Percentiles rank a stretch among this genome's conserved stretches.
phyloP scores from a whole-genome alignment of 306 rosid genomes.

The Clitoria ternatea region DNA sequence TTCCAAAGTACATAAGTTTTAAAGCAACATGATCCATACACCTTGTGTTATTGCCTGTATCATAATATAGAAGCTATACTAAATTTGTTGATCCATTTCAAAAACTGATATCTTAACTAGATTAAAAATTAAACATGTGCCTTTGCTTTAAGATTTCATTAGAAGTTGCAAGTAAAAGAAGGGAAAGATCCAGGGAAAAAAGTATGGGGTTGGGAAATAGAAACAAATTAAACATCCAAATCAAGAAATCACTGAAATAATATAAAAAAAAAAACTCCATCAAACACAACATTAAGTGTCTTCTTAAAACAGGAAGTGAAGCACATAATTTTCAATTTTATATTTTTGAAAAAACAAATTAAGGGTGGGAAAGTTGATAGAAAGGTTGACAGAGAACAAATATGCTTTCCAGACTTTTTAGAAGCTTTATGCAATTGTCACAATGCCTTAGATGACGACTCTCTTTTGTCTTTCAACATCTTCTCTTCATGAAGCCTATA shows the following conservation, averaged over 20 bases:
- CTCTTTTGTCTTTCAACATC: too few relatives aligned
- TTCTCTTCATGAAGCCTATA: too few relatives aligned
- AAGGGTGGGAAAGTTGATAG: not conserved
- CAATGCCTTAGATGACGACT: too few relatives aligned
- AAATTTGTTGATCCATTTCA: slow-evolving; percentile 1
- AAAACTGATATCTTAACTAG: not conserved
- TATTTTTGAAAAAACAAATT: not conserved
- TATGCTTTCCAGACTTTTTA: too few relatives aligned
- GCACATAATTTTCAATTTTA: not conserved
- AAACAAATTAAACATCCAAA: not conserved
- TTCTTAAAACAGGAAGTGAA: slow-evolving; percentile 1
- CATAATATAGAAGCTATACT: slow-evolving; percentile 24
- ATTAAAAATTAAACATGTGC: not conserved
- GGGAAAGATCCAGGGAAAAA: not conserved
- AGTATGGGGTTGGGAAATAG: not conserved
- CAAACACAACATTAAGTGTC: not conserved
- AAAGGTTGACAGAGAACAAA: too few relatives aligned
- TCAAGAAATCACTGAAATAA: not conserved
- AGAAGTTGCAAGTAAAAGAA: not conserved
- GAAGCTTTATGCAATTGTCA: too few relatives aligned
- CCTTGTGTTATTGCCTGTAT: slow-evolving; percentile 48
- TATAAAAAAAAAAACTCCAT: not conserved
- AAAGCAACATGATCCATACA: slow-evolving; percentile 61
- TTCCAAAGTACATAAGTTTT: slow-evolving; percentile 84
- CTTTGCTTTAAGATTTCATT: too few relatives aligned